phyloP scores from a whole-genome alignment of 257 asterid species.

The Lavandula angustifolia region DNA sequence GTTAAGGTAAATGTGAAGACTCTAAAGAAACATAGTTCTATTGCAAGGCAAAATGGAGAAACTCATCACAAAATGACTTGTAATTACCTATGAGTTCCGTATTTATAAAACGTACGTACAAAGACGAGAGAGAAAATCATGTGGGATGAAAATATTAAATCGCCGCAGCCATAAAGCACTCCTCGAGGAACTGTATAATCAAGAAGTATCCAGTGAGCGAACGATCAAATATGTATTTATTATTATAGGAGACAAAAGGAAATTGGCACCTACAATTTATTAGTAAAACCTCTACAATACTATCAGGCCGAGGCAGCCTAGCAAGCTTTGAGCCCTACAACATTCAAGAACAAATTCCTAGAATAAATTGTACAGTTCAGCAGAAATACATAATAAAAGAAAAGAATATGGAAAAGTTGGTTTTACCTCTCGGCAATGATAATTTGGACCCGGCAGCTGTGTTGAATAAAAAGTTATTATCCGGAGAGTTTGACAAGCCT shows the following conservation, averaged over 20 bases:
- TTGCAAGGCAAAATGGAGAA: neutral
- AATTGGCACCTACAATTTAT: constrained; percentile 46
- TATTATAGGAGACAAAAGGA: neutral
- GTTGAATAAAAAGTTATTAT: constrained; percentile 91
- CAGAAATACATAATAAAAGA: constrained; percentile 1
- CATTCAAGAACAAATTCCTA: constrained; percentile 18
- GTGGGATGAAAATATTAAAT: constrained; percentile 95
- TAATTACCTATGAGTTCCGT: constrained; percentile 62
- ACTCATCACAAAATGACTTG: too few species aligned
- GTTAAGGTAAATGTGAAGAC: neutral
- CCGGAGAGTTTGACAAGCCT: constrained; percentile 93
- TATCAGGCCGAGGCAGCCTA: constrained; percentile 79
- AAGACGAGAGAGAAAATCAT: constrained; percentile 94
- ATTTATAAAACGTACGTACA: constrained; percentile 85
- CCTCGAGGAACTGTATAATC: constrained; percentile 79
- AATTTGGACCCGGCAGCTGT: constrained; percentile 97
- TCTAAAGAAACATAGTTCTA: neutral
- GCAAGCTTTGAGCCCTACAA: constrained; percentile 94
- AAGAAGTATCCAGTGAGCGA: constrained; percentile 20
- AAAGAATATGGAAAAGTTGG: neutral
- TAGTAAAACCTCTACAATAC: constrained; percentile 57
- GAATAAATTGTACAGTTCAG: constrained; percentile 19
- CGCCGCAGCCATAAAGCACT: constrained; percentile 95
- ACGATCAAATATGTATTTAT: neutral
- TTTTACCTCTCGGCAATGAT: constrained; percentile 94